phyloP scores from a whole-genome alignment of 495 filamentous ascomycete genomes.

The Podospora pseudopauciseta region DNA sequence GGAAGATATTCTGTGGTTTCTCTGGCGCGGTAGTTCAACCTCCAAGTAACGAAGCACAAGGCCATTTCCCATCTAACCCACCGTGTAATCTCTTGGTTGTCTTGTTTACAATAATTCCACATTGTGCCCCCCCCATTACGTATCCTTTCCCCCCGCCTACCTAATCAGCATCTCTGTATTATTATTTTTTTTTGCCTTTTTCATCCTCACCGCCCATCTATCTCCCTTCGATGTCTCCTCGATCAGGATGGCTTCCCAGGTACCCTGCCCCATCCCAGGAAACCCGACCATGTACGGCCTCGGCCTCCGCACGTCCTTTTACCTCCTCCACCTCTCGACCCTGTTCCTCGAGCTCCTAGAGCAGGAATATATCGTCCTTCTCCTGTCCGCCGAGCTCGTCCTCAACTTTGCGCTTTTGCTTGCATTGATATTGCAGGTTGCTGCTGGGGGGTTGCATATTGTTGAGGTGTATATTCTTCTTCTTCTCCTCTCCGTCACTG shows the following conservation, averaged over 20 bases:
- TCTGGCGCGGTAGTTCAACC: background rate
- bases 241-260: too few species aligned
- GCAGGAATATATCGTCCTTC: slow-evolving; percentile 15
- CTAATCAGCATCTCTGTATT: background rate
- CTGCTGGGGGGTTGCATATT: slow-evolving; percentile 6
- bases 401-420: slow-evolving; percentile 25
- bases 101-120: background rate
- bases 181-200: background rate
- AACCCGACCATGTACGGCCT: slow-evolving; percentile 29
- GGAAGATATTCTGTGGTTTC: background rate
- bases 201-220: too few species aligned
- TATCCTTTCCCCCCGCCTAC: too few species aligned
- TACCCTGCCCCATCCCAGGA: slow-evolving; percentile 17
- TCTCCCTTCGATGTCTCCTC: too few species aligned
- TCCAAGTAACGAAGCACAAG: background rate
- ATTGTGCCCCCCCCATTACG: background rate
- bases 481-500: slow-evolving; percentile 35
- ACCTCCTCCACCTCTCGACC: slow-evolving; percentile 33
- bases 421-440: slow-evolving; percentile 15
- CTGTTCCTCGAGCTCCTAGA: slow-evolving; percentile 26
- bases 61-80: background rate
- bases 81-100: background rate
- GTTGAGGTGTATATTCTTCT: slow-evolving; percentile 37
- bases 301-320: slow-evolving; percentile 38
- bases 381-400: slow-evolving; percentile 17